phyloP scores from a whole-genome alignment of 371 early-diverging fungal species.

The Encephalitozoon cuniculi region DNA sequence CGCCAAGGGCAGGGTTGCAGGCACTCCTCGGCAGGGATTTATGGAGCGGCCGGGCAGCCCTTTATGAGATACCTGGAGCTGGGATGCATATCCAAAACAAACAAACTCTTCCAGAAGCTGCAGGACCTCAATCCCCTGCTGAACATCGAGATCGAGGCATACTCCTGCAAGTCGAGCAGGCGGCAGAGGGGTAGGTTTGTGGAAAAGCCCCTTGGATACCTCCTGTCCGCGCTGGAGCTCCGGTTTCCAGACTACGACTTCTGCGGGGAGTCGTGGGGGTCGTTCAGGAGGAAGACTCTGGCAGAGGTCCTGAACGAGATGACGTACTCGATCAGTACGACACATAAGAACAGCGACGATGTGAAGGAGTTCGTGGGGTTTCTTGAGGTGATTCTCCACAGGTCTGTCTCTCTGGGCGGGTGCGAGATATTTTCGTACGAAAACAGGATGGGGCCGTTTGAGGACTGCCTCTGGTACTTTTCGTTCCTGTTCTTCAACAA shows the following conservation, averaged over 20 bases:
- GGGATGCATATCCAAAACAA: constrained; percentile 32
- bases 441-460: neutral
- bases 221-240: constrained; percentile 8
- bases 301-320: constrained; percentile 11
- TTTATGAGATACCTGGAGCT: constrained; percentile 41
- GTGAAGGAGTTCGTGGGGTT: constrained; percentile 20
- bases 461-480: neutral
- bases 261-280: neutral
- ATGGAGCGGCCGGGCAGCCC: neutral
- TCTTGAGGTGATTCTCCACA: constrained; percentile 17
- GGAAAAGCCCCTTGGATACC: constrained; percentile 32
- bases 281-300: neutral
- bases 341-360: constrained; percentile 8
- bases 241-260: constrained; percentile 37
- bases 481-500: constrained; percentile 33
- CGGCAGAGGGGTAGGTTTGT: constrained; percentile 1
- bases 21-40: too few relatives aligned
- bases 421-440: constrained; percentile 20
- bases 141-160: constrained; percentile 42
- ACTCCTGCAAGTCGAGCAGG: constrained; percentile 38
- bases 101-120: constrained; percentile 14
- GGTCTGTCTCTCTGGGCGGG: neutral
- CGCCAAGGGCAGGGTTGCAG: neutral
- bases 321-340: neutral
- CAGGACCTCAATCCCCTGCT: neutral